Conservation (phyloP, 1,284 basidiomycete species). For the Cutaneotrichosporon sp. region DNA sequence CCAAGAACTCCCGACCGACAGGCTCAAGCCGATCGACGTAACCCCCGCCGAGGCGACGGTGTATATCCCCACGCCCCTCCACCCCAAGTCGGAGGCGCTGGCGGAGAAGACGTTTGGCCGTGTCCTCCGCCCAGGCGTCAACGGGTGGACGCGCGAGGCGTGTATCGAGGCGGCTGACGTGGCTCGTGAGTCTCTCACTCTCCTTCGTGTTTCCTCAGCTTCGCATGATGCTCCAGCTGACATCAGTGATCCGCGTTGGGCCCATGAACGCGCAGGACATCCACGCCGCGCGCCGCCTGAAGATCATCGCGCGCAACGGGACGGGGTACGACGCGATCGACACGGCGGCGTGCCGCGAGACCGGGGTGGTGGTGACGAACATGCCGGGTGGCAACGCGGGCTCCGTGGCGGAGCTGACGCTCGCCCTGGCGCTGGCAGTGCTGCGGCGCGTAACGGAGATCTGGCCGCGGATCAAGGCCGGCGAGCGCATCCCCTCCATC, state of each 20-base stretch:
- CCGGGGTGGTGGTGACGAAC: slow-evolving; percentile 62
- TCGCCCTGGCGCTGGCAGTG: slow-evolving; percentile 62
- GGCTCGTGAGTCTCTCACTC: slow-evolving; percentile 27
- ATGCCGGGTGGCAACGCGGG: slow-evolving; percentile 55
- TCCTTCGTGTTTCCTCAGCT: too few species aligned
- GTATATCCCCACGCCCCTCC: slow-evolving; percentile 42
- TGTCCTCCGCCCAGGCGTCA: slow-evolving; percentile 32
- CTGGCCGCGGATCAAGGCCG: slow-evolving; percentile 58
- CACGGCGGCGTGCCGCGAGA: slow-evolving; percentile 54
- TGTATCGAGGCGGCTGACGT: slow-evolving; percentile 36
- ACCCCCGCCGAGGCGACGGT: slow-evolving; percentile 32
- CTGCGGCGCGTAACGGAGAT: slow-evolving; percentile 60
- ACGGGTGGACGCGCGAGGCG: slow-evolving; percentile 30
- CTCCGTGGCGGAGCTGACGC: slow-evolving; percentile 58
- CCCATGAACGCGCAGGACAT: slow-evolving; percentile 26
- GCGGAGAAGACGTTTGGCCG: slow-evolving; percentile 38
- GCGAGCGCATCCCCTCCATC: slow-evolving; percentile 62
- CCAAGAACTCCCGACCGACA: neutral
- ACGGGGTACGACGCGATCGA: slow-evolving; percentile 46
- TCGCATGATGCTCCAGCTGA: too few species aligned
- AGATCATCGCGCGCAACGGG: slow-evolving; percentile 41
- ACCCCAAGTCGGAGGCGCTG: slow-evolving; percentile 38
- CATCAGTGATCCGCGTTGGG: slow-evolving; percentile 36
- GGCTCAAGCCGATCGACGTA: slow-evolving; percentile 11
- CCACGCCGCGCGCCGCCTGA: slow-evolving; percentile 21